Conservation (phyloP, 192 early-diverging fungal species). For the Geranomyces variabilis region DNA sequence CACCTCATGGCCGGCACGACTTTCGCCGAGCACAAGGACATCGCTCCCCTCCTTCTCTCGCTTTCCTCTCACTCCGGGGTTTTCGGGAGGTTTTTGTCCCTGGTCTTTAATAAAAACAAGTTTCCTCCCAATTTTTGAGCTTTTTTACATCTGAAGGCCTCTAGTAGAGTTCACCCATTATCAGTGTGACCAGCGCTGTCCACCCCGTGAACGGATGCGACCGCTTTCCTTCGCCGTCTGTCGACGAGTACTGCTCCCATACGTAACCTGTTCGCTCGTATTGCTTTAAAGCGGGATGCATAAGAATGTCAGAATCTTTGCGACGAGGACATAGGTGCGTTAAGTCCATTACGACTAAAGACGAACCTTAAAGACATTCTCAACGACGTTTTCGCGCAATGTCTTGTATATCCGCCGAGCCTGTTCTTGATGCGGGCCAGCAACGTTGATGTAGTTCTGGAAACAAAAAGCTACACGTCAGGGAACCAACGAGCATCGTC, state of each 20-base stretch:
- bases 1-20: too few relatives aligned
- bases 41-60: too few relatives aligned
- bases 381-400: slow-evolving; percentile 75
- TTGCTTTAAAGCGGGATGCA: slow-evolving; percentile 49
- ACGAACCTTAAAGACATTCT: slow-evolving; percentile 71
- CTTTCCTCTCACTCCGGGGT: too few relatives aligned
- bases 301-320: too few relatives aligned
- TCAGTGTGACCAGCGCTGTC: slow-evolving; percentile 79
- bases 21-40: too few relatives aligned
- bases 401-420: slow-evolving; percentile 73
- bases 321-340: too few relatives aligned
- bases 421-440: slow-evolving; percentile 71
- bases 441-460: slow-evolving; percentile 56
- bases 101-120: too few relatives aligned
- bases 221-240: slow-evolving; percentile 72
- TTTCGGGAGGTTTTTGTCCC: too few relatives aligned
- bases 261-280: slow-evolving; percentile 79
- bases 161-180: slow-evolving; percentile 82
- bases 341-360: too few relatives aligned
- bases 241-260: slow-evolving; percentile 90
- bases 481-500: not conserved
- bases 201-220: slow-evolving; percentile 97
- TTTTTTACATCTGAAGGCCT: too few relatives aligned
- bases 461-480: slow-evolving; percentile 3
- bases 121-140: too few relatives aligned